Evolutionary conservation across 495 filamentous ascomycete genomes (phyloP).

Genomic region (Neurospora intermedia): DNA sequence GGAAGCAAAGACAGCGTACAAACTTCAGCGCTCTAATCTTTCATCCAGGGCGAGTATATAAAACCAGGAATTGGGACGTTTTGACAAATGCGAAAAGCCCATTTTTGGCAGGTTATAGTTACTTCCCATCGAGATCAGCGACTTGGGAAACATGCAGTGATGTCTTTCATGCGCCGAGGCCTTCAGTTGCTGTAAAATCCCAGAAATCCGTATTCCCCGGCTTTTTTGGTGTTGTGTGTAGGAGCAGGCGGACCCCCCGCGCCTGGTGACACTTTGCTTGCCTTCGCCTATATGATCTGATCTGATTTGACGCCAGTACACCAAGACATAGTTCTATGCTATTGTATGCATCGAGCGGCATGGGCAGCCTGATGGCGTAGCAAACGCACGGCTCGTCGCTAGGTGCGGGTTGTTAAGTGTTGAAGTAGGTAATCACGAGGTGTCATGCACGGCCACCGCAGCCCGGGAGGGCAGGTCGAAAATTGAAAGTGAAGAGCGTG

Average conservation of each 20-base stretch:
- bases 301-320: background rate
- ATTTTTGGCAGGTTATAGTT: background rate
- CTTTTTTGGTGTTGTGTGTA: background rate
- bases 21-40: background rate
- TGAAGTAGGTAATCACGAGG: background rate
- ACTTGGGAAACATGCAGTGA: background rate
- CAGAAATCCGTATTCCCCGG: background rate
- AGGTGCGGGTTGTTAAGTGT: background rate
- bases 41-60: background rate
- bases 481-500: background rate
- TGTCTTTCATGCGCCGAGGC: background rate
- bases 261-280: background rate
- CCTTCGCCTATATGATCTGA: background rate
- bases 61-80: background rate
- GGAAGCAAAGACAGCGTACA: background rate
- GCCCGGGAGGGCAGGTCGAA: background rate
- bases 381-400: background rate
- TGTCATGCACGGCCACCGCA: background rate
- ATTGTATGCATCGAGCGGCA: no score
- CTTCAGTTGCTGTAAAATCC: background rate
- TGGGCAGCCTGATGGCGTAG: background rate
- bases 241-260: background rate
- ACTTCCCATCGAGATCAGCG: background rate
- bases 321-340: no score
- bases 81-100: background rate